Evolutionary conservation across 176 grass and related monocot genomes (phyloP), one percentile per base, ranked within the genome.

Genomic region (Zoysia pacifica): DNA sequence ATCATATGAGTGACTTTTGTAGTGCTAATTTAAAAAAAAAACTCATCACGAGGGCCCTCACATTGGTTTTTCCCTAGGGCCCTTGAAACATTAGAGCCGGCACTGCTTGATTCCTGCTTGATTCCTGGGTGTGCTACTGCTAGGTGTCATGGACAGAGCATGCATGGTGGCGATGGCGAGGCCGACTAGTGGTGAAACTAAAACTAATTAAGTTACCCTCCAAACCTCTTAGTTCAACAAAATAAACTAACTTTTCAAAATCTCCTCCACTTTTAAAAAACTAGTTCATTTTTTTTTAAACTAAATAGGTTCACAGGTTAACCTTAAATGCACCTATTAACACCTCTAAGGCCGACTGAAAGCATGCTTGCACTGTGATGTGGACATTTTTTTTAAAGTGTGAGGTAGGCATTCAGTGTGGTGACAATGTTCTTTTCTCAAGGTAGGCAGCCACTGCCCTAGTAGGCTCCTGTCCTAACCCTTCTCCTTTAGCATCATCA

Each of bases 381-480:
- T 11, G 2, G 80, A 83, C 28, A 0, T 28, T 28, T 28, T 28
- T 28, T 28, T 28, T 28, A 28, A 28, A 28, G 28, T 28, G 28
- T 28, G 28, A 28, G 28, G 28, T 28, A 28, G 28, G 28, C 62
- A 79, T 74, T 51, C 28, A 74, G 67, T 55, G 48, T 11, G 5
- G 2, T 2, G 51, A 14, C 45, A 66, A 50, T 14, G 44, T 56
- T 60, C 73, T 60, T 60, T 73, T 70, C 58, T 40, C 62, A 83
- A 51, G 80, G 80, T 87, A 83, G 86, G 86, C 74, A 79, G 13
- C n/a, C 35, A 58, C 59, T 45, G 28, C 60, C n/a, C 51, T 77
- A 84, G 66, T 67, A 28, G 28, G 28, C 28, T 28, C 28, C 28
- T 28, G 28, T 67, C 19, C 46, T 58, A 13, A 45, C 48, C 47